Evolutionary conservation across 2,329 filamentous ascomycete genomes (phyloP).

Genomic region (Arthrobotrys megalospora): DNA sequence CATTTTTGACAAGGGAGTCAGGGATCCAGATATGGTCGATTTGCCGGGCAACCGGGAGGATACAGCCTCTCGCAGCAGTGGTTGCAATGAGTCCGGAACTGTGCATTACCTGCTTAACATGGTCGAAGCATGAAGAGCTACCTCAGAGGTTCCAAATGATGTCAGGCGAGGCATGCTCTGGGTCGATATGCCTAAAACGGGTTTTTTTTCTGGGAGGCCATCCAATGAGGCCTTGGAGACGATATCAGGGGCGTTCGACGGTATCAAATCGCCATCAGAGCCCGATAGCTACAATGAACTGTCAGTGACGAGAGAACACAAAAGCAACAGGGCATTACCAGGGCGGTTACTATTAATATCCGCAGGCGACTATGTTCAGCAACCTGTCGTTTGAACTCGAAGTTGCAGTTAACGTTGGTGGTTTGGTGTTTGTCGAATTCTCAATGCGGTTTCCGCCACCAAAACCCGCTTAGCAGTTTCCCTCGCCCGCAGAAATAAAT

Average conservation of each 20-base stretch:
- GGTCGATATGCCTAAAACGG: constrained; percentile 24
- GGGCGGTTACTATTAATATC: too few species aligned
- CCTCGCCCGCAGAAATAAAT: constrained; percentile 32
- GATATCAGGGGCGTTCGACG: background rate
- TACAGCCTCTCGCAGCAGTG: constrained; percentile 34
- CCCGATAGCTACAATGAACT: background rate
- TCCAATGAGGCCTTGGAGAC: background rate
- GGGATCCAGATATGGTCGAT: constrained; percentile 44
- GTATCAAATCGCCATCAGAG: background rate
- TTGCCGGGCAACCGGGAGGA: constrained; percentile 27
- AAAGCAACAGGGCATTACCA: too few species aligned
- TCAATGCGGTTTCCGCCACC: too few species aligned
- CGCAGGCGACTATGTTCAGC: too few species aligned
- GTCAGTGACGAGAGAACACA: too few species aligned
- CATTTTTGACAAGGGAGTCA: constrained; percentile 39
- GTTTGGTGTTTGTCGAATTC: too few species aligned
- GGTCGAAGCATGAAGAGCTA: constrained; percentile 22
- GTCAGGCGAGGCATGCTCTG: constrained; percentile 36
- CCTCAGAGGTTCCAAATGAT: constrained; percentile 34
- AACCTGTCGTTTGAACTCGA: too few species aligned
- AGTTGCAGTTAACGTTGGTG: too few species aligned
- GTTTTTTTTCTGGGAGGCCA: background rate
- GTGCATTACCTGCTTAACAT: constrained; percentile 55
- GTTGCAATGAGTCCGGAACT: constrained; percentile 39
- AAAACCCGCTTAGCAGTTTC: background rate